Evolutionary conservation across 495 filamentous ascomycete genomes (phyloP), one percentile per base, ranked within the genome.

Genomic region (Immersiella caudata): DNA sequence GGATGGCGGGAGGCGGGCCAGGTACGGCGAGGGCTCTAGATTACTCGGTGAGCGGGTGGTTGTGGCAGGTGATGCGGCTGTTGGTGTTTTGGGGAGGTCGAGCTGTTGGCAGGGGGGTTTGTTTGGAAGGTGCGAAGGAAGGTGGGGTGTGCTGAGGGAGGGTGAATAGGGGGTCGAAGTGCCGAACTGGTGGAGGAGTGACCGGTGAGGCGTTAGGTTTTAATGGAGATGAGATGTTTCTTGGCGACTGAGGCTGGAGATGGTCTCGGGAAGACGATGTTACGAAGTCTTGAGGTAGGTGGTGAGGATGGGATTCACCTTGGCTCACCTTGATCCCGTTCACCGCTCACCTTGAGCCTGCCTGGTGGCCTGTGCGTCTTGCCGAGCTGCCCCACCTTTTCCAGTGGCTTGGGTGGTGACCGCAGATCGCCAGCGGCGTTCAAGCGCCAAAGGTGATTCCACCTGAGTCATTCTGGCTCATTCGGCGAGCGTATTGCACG

Each of bases 251-350:
- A 14, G 40, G 14, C 2, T 46, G 40, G 11, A 14, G 40, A 14
- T 46, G 40, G 14, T 12, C 5, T 46, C 40, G 11, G 9, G 40
- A 12, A 14, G 40, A 46, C 2, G 40, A 12, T 46, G 11, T 46
- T 46, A 12, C 29, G 40, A 46, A 12, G 9, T 12, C 9, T 12
- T 14, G 40, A 18, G 40, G 40, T 12, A 14, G 16, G 40, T 46
- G 40, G 40, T 46, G 40, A 46, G 16, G 40, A 46, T 14, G 40
- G 40, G 16, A 7, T 26, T 36, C 57, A 59, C 57, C 57, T 35
- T 59, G 56, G 22, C 56, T 59, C 56, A 59, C 56, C 56, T 59
- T 59, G 56, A 29, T 14, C 40, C 11, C 6, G 8, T 26, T 59
- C 57, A 59, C 57, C 26, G 25, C 16, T 46, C 40, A 2, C 40